Conservation (phyloP, 176 grass and related monocot genomes). For the Aegilops sharonensis region DNA sequence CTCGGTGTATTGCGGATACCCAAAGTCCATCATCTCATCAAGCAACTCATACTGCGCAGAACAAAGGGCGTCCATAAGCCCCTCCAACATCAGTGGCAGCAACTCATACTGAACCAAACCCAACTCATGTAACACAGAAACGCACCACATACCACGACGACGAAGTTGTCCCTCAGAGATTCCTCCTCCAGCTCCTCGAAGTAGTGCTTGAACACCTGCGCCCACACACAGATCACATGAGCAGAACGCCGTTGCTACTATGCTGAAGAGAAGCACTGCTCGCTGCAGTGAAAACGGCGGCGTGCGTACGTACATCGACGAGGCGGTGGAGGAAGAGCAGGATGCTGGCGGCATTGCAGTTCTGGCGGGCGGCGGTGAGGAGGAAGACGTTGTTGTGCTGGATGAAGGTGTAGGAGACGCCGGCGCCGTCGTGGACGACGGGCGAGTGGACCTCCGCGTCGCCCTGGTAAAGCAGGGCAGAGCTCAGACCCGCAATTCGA, state of each 20-base stretch:
- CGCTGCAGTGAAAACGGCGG: background rate
- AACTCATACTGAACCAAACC: background rate
- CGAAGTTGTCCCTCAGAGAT: conserved; percentile 81
- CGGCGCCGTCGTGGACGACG: conserved; percentile 56
- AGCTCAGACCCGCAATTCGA: background rate
- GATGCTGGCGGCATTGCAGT: conserved; percentile 71
- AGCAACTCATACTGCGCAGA: conserved; percentile 65
- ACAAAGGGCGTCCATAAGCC: conserved; percentile 3
- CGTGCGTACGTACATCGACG: conserved; percentile 43
- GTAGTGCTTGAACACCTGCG: conserved; percentile 78
- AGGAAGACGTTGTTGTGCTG: conserved; percentile 82
- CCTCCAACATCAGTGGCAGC: background rate
- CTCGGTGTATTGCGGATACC: conserved; percentile 71
- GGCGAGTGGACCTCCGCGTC: conserved; percentile 67
- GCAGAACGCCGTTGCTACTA: background rate
- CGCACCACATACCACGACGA: conserved; percentile 58
- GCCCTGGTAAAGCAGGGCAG: background rate
- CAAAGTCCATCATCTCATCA: conserved; percentile 90
- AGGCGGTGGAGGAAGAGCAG: conserved; percentile 72
- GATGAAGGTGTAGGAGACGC: conserved; percentile 79
- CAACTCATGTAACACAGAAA: background rate
- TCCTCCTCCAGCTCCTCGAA: conserved; percentile 83
- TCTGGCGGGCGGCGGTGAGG: conserved; percentile 58
- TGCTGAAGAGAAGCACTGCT: background rate
- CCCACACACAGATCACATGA: background rate